Base-by-base conservation (phyloP, 73 alveolate species). In the Durusdinium trenchii region DNA sequence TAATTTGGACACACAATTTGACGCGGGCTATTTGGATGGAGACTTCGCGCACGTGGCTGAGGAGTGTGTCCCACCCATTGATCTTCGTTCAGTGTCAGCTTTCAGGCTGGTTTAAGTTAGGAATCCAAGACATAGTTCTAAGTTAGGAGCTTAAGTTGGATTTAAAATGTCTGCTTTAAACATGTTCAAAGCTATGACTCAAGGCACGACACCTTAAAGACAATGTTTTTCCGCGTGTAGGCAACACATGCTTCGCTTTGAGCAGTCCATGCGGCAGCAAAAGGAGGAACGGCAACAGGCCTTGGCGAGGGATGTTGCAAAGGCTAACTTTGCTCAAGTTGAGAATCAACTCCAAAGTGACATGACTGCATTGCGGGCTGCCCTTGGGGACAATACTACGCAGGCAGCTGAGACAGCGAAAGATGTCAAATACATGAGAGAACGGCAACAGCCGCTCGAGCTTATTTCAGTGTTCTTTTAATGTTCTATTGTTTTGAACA, bases 361-460 rank as follows among this genome's bases (percentile, higher is more conserved):
- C 61, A 38, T 78, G 89, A 36, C 18, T 16, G 32, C 51, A 5
- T 42, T 78, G 61, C 51, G 54, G 16, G 32, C 6, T 30, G 47
- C 57, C 38, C 30, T 40, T 32, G 57, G 57, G 26, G 54, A 35
- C 35, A 38, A 16, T 2, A 40, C 50, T 7, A 12, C 38, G 32
- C 57, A 42, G 57, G 38, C 40, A 1, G 61, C 32, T 42, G 60
- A 78, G 89, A 35, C 50, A 30, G 89, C 89, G 36, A n/a, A 12
- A 10, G 89, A 78, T 32, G 42, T 78, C 61, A 78, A 78, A 57
- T 78, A 78, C 54, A 47, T 78, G 57, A 42, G 89, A 20, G 89
- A 78, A 14, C 51, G 89, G 57, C 89, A 78, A 57, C 3, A 36
- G 89, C 26, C 38, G 32, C 89, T 71, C 12, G 82, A 16, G 20